Conservation (phyloP, 1,284 basidiomycete genomes). For the Apiotrichum montevideense region DNA sequence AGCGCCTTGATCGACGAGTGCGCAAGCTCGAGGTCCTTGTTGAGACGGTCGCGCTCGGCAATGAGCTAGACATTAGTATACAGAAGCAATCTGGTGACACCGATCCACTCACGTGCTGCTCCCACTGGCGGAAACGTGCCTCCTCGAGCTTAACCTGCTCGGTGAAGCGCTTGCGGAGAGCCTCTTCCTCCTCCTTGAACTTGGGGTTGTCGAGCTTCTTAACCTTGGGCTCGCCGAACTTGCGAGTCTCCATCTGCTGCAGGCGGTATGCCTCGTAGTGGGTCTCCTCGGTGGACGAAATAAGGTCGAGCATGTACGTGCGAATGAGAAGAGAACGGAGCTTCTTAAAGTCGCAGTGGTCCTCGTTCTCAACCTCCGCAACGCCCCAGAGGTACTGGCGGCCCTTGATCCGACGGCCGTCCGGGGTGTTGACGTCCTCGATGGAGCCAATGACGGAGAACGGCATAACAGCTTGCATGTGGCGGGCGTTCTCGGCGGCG, state of each 20-base stretch:
- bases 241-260: constrained; percentile 99
- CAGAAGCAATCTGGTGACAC: too few species aligned
- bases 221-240: constrained; percentile 97
- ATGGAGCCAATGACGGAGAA: constrained; percentile 98
- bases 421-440: constrained; percentile 82
- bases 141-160: constrained; percentile 99
- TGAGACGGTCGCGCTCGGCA: constrained; percentile 89
- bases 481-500: constrained; percentile 80
- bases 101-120: constrained; percentile 68
- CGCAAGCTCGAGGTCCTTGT: constrained; percentile 85
- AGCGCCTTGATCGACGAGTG: constrained; percentile 87
- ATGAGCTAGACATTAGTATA: constrained; percentile 55
- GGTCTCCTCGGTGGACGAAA: constrained; percentile 88
- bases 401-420: constrained; percentile 92
- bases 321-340: constrained; percentile 91
- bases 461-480: constrained; percentile 80
- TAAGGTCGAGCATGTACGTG: constrained; percentile 97
- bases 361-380: constrained; percentile 66
- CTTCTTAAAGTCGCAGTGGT: constrained; percentile 95
- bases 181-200: constrained; percentile 99
- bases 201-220: constrained; percentile 99
- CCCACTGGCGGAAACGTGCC: constrained; percentile 96
- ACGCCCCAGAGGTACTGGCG: constrained; percentile 99
- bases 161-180: constrained; percentile 92
- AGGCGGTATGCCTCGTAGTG: constrained; percentile 99